Evolutionary conservation across 768 basidiomycete species (phyloP).

Genomic region (Phylloporus sp.): DNA sequence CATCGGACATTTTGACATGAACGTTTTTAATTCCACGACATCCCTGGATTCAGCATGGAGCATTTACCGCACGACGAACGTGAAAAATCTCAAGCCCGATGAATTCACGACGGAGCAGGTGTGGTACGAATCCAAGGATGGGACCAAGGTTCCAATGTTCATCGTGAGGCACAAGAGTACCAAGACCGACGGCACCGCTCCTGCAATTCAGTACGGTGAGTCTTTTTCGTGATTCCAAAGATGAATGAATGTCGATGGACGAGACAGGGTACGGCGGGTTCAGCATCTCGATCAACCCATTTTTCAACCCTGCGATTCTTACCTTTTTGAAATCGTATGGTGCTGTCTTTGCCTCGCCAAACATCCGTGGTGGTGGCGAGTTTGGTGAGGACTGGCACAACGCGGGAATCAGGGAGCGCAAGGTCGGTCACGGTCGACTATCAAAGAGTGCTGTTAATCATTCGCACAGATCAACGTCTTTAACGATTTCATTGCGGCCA

Average conservation of each 20-base stretch:
- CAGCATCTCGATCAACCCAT: constrained; percentile 62
- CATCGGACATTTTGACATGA: constrained; percentile 59
- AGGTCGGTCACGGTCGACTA: constrained; percentile 38
- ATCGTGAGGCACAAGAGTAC: constrained; percentile 72
- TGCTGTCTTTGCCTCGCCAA: constrained; percentile 55
- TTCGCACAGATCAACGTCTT: constrained; percentile 59
- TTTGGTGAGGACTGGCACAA: constrained; percentile 86
- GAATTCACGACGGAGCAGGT: constrained; percentile 74
- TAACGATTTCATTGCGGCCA: constrained; percentile 78
- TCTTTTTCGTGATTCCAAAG: background rate
- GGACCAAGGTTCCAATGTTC: constrained; percentile 81
- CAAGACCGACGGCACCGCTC: constrained; percentile 65
- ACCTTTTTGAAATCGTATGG: constrained; percentile 72
- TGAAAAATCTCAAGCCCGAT: constrained; percentile 56
- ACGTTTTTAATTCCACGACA: constrained; percentile 15
- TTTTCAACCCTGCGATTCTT: constrained; percentile 65
- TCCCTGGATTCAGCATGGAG: constrained; percentile 50
- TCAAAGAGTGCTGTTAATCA: constrained; percentile 3
- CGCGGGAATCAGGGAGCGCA: constrained; percentile 64
- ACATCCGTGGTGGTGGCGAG: constrained; percentile 66
- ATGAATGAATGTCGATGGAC: background rate
- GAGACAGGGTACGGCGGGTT: constrained; percentile 76
- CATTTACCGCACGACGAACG: constrained; percentile 51
- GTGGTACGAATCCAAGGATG: constrained; percentile 77
- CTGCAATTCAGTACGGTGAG: constrained; percentile 72